phyloP scores from a whole-genome alignment of 352 stramenopile species.

The Phytophthora boehmeriae region DNA sequence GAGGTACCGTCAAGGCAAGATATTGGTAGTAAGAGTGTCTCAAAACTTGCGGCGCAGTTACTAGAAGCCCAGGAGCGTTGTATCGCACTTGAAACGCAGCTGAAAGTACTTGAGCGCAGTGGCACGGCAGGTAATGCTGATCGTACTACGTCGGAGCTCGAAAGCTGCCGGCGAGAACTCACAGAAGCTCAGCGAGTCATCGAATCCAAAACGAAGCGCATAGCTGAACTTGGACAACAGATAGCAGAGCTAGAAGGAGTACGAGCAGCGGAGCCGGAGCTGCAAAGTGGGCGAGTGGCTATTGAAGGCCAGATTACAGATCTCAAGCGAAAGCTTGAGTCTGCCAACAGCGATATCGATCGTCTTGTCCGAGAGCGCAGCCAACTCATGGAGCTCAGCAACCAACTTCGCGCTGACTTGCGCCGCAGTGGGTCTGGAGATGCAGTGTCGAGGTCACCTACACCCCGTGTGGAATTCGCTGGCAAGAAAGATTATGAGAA shows the following conservation, averaged over 20 bases:
- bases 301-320: slow-evolving; percentile 41
- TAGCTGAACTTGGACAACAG: slow-evolving; percentile 50
- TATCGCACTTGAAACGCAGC: slow-evolving; percentile 45
- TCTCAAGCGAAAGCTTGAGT: slow-evolving; percentile 47
- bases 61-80: slow-evolving; percentile 48
- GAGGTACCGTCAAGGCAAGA: slow-evolving; percentile 13
- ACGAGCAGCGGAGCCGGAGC: slow-evolving; percentile 1
- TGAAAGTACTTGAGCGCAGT: slow-evolving; percentile 20
- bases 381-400: slow-evolving; percentile 84
- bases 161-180: slow-evolving; percentile 50
- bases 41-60: slow-evolving; percentile 32
- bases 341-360: slow-evolving; percentile 65
- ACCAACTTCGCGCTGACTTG: slow-evolving; percentile 71
- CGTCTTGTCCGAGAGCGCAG: slow-evolving; percentile 65
- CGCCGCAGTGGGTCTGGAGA: slow-evolving; percentile 42
- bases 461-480: slow-evolving; percentile 43
- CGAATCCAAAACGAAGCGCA: slow-evolving; percentile 45
- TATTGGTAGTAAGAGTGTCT: slow-evolving; percentile 19
- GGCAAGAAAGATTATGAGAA: slow-evolving; percentile 79
- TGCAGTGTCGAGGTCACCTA: slow-evolving; percentile 15
- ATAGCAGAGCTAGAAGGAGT: slow-evolving; percentile 29
- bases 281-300: slow-evolving; percentile 32
- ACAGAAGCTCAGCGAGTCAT: slow-evolving; percentile 46
- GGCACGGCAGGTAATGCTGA: slow-evolving; percentile 11
- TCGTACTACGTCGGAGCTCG: slow-evolving; percentile 32